Conservation (phyloP, 2,329 filamentous ascomycete species). For the Beauveria sp. region DNA sequence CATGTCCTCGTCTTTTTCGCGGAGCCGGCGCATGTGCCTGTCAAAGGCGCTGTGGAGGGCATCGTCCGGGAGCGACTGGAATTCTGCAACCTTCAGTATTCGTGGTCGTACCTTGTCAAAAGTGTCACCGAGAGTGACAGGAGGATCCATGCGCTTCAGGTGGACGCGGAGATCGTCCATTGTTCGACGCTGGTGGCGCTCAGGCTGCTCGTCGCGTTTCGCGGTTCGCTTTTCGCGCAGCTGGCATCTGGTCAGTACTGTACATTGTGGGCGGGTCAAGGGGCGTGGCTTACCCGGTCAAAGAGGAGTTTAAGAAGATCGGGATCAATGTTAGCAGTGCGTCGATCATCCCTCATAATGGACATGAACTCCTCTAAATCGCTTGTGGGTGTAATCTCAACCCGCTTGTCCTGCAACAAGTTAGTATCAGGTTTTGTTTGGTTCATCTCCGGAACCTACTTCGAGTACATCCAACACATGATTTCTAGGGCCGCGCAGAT, state of each 20-base stretch:
- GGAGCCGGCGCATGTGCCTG: constrained; percentile 82
- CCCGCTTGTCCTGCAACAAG: constrained; percentile 66
- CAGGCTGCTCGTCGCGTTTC: constrained; percentile 73
- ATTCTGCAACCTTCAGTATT: constrained; percentile 76
- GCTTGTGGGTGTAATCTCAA: constrained; percentile 81
- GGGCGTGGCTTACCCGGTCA: constrained; percentile 54
- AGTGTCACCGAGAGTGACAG: constrained; percentile 67
- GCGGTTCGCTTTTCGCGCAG: constrained; percentile 80
- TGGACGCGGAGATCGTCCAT: constrained; percentile 76
- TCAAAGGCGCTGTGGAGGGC: constrained; percentile 79
- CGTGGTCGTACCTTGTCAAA: constrained; percentile 83
- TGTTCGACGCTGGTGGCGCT: constrained; percentile 77
- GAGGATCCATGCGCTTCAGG: constrained; percentile 86
- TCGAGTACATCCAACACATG: constrained; percentile 82
- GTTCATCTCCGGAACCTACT: constrained; percentile 43
- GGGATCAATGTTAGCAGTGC: constrained; percentile 78
- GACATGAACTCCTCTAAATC: constrained; percentile 80
- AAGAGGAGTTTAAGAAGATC: constrained; percentile 77
- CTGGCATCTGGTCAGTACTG: constrained; percentile 27
- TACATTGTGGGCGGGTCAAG: neutral
- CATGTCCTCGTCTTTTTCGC: constrained; percentile 78
- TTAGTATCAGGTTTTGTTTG: constrained; percentile 27
- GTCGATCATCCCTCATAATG: constrained; percentile 76
- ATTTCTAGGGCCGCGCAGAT: constrained; percentile 72
- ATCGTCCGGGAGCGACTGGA: constrained; percentile 77